A percentile compares a stretch with the other conserved stretches of the same genome.
phyloP scores from a whole-genome alignment of 2,329 filamentous ascomycete genomes.

The Acephala macrosclerotiorum region DNA sequence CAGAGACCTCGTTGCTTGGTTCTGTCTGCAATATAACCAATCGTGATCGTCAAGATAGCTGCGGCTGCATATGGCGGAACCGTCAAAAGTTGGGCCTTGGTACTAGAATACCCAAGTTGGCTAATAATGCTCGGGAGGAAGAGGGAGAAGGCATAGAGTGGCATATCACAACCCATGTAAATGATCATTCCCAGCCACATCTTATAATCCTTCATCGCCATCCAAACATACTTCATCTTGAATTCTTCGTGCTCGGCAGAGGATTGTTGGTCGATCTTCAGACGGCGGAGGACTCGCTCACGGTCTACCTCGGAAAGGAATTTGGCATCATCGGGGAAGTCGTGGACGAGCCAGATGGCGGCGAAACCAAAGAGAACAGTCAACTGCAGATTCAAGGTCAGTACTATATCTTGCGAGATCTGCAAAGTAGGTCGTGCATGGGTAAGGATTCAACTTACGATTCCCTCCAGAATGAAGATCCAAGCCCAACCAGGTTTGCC shows the following conservation, averaged over 20 bases:
- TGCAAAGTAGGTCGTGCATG: not conserved
- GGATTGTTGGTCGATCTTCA: conserved; percentile 75
- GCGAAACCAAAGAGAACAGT: conserved; percentile 73
- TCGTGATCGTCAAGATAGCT: conserved; percentile 69
- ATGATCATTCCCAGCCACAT: conserved; percentile 78
- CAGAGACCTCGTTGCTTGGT: conserved; percentile 77
- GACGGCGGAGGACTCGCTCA: conserved; percentile 72
- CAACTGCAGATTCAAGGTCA: not conserved
- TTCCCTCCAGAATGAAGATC: conserved; percentile 76
- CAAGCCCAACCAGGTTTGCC: conserved; percentile 65
- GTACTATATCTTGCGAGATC: not conserved
- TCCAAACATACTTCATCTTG: conserved; percentile 75
- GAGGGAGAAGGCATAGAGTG: conserved; percentile 77
- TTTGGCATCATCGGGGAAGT: conserved; percentile 79
- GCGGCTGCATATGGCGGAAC: conserved; percentile 80
- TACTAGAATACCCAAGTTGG: conserved; percentile 60
- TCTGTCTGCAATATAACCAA: conserved; percentile 81
- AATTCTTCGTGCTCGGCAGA: conserved; percentile 80
- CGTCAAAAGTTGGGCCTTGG: conserved; percentile 73
- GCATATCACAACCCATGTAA: conserved; percentile 78
- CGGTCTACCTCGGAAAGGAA: conserved; percentile 78
- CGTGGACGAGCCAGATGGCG: conserved; percentile 81
- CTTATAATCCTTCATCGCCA: conserved; percentile 82
- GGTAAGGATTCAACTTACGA: conserved; percentile 48
- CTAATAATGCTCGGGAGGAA: conserved; percentile 83